These are phyloP conservation scores for Wilcoxina mikolae DNA, from an alignment of 495 filamentous ascomycete genomes.

Conservation along the genomic window DNA sequence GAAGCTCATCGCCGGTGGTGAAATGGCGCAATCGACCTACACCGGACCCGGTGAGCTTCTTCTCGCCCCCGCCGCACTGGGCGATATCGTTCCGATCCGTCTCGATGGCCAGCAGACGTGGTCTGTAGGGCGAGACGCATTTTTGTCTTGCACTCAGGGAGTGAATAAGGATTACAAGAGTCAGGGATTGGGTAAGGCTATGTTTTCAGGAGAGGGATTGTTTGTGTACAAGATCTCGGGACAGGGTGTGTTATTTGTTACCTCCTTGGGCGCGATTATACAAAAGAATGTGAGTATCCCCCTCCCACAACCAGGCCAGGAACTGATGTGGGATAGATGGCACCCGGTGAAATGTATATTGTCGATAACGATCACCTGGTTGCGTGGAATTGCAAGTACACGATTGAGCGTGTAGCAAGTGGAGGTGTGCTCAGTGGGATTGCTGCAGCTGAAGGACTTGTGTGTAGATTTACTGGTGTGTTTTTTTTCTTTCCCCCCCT, in stretches of 20 bases:
- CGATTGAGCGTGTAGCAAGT: conserved; percentile 72
- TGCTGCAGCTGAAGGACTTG: conserved; percentile 67
- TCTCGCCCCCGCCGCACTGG: conserved; percentile 61
- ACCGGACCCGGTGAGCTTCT: conserved; percentile 87
- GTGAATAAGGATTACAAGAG: conserved; percentile 70
- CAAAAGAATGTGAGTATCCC: conserved; percentile 63
- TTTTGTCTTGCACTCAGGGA: conserved; percentile 61
- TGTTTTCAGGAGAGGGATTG: conserved; percentile 85
- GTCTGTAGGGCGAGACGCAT: conserved; percentile 70
- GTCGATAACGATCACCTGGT: conserved; percentile 94
- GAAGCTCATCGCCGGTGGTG: conserved; percentile 67
- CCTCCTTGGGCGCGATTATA: conserved; percentile 88
- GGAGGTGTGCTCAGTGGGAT: conserved; percentile 76
- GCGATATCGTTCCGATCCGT: conserved; percentile 72
- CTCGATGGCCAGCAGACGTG: conserved; percentile 55
- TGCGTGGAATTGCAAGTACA: conserved; percentile 93
- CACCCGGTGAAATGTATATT: conserved; percentile 67
- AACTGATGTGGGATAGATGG: conserved; percentile 13
- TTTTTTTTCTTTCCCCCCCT: background rate
- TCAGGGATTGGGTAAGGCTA: conserved; percentile 75
- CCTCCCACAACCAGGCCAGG: background rate
- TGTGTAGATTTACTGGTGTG: conserved; percentile 72
- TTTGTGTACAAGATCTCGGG: conserved; percentile 82
- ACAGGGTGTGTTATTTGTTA: conserved; percentile 67
- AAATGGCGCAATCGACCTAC: conserved; percentile 64